phyloP scores from a whole-genome alignment of 768 basidiomycete species.

The Hortiboletus campestris region DNA sequence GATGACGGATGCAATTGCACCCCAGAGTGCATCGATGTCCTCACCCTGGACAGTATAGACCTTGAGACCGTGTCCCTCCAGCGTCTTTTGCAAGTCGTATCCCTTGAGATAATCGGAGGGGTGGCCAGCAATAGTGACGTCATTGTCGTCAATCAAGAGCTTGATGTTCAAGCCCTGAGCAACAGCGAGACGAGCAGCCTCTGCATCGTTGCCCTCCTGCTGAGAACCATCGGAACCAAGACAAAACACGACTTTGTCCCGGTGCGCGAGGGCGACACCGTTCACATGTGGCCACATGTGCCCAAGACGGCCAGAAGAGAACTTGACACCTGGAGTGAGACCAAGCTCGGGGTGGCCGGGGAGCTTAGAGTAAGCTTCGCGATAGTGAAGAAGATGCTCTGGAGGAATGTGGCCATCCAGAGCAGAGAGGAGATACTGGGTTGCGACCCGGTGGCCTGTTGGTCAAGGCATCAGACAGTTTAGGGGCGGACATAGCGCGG shows the following conservation, averaged over 20 bases:
- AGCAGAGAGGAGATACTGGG: conserved; percentile 81
- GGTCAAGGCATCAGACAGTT: not conserved
- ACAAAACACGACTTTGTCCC: conserved; percentile 73
- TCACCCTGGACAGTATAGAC: conserved; percentile 75
- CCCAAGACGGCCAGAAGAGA: conserved; percentile 89
- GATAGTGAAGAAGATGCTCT: conserved; percentile 81
- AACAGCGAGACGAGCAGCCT: conserved; percentile 84
- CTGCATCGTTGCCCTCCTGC: conserved; percentile 90
- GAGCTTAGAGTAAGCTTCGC: conserved; percentile 81
- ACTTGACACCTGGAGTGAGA: conserved; percentile 88
- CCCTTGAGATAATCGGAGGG: conserved; percentile 85
- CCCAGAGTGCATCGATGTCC: conserved; percentile 77
- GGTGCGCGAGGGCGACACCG: conserved; percentile 78
- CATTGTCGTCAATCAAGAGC: conserved; percentile 85
- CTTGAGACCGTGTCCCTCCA: conserved; percentile 80
- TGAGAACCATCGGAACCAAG: conserved; percentile 90
- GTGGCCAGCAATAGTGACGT: conserved; percentile 91
- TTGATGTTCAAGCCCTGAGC: conserved; percentile 83
- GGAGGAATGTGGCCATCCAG: conserved; percentile 68
- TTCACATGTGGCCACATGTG: conserved; percentile 91
- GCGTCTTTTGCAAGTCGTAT: conserved; percentile 66
- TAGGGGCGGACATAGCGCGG: not conserved
- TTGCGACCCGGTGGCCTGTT: conserved; percentile 84
- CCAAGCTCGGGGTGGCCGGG: conserved; percentile 90
- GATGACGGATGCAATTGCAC: conserved; percentile 54